Evolutionary conservation across 2,329 filamentous ascomycete genomes (phyloP), one percentile per base, ranked within the genome.

Genomic region (Neonectria ditissima): DNA sequence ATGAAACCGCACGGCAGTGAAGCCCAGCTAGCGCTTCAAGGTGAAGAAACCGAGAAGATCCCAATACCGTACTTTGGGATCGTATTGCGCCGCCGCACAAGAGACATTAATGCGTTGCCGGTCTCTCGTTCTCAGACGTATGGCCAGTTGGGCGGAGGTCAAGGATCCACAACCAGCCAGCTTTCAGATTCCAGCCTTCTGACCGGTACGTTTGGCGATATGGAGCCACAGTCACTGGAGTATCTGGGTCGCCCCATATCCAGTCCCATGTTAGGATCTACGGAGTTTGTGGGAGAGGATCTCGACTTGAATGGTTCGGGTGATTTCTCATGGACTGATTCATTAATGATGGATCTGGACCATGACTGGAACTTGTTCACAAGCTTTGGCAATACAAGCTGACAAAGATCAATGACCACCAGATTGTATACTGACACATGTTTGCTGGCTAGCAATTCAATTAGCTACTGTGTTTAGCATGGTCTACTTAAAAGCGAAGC

Each of bases 51-150:
- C 4, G 58, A 61, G 13, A 61, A 50, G n/a, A 41, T 61, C 32
- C 11, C 41, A 3, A 61, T 61, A 48, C 58, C 58, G 1, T 61
- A 55, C 26, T 61, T 61, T 50, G 58, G 58, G 14, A 24, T 61
- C 43, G 43, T 61, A 2, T 24, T 61, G 6, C 51, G 58, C 2
- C 58, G 51, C 5, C 43, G 58, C 16, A 14, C 6, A 6, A 24
- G n/a, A 39, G 7, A 16, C 8, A 2, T 5, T 26, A 13, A 34
- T 18, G 8, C 13, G 3, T 11, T 10, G 4, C 10, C n/a, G 34
- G 4, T 3, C 16, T 26, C 8, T 32, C n/a, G 10, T 20, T 13
- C 13, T 11, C 30, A 39, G 7, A 16, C 11, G 2, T 9, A 10
- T 13, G 1, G 3, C 9, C 58, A 55, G n/a, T n/a, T 37, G 11